Evolutionary conservation across 163 green algal genomes (phyloP).

Genomic region (Chloromonas sp.): DNA sequence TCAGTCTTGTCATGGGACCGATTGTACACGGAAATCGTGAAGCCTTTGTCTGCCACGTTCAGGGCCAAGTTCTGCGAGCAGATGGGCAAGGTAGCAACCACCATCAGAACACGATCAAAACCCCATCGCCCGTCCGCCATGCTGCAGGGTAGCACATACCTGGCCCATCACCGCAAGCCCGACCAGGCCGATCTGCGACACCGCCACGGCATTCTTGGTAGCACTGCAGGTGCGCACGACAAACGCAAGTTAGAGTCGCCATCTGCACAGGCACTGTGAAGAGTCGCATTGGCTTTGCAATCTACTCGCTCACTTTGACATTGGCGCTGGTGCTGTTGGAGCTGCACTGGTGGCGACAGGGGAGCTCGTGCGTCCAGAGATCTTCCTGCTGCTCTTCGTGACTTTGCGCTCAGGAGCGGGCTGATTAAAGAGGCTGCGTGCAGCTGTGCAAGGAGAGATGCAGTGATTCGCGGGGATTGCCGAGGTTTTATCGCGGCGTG

Average conservation of each 20-base stretch:
- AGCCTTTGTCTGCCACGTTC: slow-evolving; percentile 97
- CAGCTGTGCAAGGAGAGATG: no score
- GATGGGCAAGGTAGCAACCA: background rate
- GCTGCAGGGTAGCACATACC: slow-evolving; percentile 42
- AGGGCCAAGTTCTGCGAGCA: slow-evolving; percentile 91
- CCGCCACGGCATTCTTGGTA: background rate
- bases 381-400: no score
- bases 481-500: no score
- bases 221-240: background rate
- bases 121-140: background rate
- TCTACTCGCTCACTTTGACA: no score
- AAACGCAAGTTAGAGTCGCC: background rate
- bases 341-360: no score
- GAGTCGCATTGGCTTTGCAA: no score
- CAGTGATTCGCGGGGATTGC: no score
- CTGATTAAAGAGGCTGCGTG: no score
- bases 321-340: no score
- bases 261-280: no score
- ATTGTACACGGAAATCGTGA: slow-evolving; percentile 96
- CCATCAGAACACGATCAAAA: background rate
- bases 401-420: no score
- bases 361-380: no score
- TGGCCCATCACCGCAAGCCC: slow-evolving; percentile 98
- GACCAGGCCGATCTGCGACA: slow-evolving; percentile 83
- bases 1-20: slow-evolving; percentile 90